Evolutionary conservation across 305 asterid genomes (phyloP), one percentile per base, ranked within the genome.

Genomic region (Nicotiana rustica): DNA sequence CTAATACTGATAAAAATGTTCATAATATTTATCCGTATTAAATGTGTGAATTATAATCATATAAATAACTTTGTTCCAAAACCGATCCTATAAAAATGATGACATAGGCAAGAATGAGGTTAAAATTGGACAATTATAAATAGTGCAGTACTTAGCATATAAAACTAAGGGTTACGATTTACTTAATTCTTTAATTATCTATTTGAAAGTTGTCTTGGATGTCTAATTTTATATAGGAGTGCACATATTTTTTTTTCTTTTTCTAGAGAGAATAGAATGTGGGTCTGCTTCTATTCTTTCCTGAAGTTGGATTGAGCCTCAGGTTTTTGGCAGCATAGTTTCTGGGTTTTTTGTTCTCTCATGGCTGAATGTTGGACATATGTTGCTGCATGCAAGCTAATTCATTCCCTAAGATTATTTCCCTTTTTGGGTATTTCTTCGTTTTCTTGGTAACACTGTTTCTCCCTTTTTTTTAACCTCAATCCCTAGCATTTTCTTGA

Each of bases 251-350:
- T 73, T 75, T 49, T 47, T 19, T 21, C 17, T 3, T 73, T 14
- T 49, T 19, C 61, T 4, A 55, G 80, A 55, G 66, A 31, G 80
- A 76, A 76, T 76, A 55, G 80, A 76, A 76, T 76, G 80, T 76
- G 80, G 80, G 80, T 76, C 49, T 76, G 80, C 67, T 76, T 29
- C 66, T 76, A 76, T 76, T 76, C 80, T 76, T 44, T 55, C 80
- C 66, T 76, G 80, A 29, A 56, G 41, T 76, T 76, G 9, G 80
- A 55, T 52, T 75, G 79, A 75, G 79, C 64, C 65, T 76, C 66
- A 76, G 80, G 66, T 76, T 76, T 76, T 76, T 76, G 14, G 66
- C 80, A 76, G 66, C 49, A 8, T 41, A 41, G 31, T 55, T 76
- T 76, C 65, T 55, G 80, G 80, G 66, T 76, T 76, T 75, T 76